Evolutionary conservation across 1,284 basidiomycete genomes (phyloP).

Genomic region (Puccinia sorghi): DNA sequence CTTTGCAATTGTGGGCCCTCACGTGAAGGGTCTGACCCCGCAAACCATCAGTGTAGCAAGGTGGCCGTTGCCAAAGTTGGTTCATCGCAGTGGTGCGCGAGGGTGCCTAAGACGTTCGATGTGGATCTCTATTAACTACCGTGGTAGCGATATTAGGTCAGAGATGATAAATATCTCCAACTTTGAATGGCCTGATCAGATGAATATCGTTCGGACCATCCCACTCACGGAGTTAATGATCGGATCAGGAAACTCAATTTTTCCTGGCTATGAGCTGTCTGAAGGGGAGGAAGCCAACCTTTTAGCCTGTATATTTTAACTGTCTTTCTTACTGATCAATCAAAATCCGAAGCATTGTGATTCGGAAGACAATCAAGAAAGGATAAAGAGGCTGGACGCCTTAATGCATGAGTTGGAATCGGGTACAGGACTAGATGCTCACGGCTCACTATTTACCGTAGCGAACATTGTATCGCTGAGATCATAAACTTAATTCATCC

Average conservation of each 20-base stretch:
- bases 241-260: neutral
- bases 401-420: neutral
- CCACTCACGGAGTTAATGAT: neutral
- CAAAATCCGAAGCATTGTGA: neutral
- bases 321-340: neutral
- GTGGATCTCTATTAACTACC: neutral
- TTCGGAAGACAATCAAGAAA: neutral
- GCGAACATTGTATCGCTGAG: neutral
- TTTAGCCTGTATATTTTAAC: neutral
- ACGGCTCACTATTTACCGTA: conserved; percentile 3
- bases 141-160: neutral
- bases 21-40: no score
- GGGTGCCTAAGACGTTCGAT: neutral
- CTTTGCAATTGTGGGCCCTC: no score
- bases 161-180: neutral
- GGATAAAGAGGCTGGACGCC: neutral
- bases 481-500: neutral
- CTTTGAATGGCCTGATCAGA: neutral
- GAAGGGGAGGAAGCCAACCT: neutral
- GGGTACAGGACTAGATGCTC: neutral
- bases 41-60: no score
- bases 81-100: neutral
- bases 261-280: neutral
- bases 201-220: neutral
- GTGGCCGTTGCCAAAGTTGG: no score